Percentiles rank a stretch among this genome's conserved stretches.
These are phyloP conservation scores for Phytophthora agathidicida DNA, from an alignment of 352 stramenopile species.

Conservation along the genomic window DNA sequence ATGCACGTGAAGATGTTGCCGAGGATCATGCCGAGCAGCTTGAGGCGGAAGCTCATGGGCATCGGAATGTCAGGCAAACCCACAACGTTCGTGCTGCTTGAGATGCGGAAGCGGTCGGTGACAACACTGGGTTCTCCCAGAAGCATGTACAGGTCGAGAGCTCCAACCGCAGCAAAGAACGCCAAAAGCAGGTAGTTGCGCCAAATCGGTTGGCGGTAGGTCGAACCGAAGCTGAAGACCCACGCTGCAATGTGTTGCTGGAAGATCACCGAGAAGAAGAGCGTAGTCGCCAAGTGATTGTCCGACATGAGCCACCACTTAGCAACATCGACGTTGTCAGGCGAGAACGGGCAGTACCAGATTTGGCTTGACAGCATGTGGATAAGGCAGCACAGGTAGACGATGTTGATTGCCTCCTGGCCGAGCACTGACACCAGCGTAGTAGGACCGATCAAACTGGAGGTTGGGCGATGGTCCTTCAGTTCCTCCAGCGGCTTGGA, in stretches of 20 bases:
- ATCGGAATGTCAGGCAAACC: slow-evolving; percentile 51
- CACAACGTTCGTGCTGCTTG: slow-evolving; percentile 57
- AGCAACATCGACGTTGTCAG: slow-evolving; percentile 40
- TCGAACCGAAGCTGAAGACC: slow-evolving; percentile 51
- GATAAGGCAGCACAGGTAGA: slow-evolving; percentile 42
- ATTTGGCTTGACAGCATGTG: slow-evolving; percentile 35
- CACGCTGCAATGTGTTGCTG: slow-evolving; percentile 37
- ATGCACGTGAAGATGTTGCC: slow-evolving; percentile 37
- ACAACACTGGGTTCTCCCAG: slow-evolving; percentile 43
- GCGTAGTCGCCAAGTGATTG: slow-evolving; percentile 43
- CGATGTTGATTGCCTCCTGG: slow-evolving; percentile 58
- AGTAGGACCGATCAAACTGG: slow-evolving; percentile 59
- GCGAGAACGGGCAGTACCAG: slow-evolving; percentile 54
- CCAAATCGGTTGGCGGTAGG: slow-evolving; percentile 52
- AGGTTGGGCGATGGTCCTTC: slow-evolving; percentile 36
- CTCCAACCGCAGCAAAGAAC: slow-evolving; percentile 33
- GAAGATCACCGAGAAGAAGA: slow-evolving; percentile 39
- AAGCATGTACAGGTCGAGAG: slow-evolving; percentile 46
- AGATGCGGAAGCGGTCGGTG: slow-evolving; percentile 56
- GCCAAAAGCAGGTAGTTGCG: slow-evolving; percentile 43
- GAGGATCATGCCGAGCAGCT: slow-evolving; percentile 35
- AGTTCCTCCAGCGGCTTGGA: slow-evolving; percentile 51
- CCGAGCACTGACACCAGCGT: slow-evolving; percentile 54
- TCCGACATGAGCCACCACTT: slow-evolving; percentile 60
- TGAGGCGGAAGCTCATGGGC: slow-evolving; percentile 44